Evolutionary conservation across 192 early-diverging fungal species (phyloP).

Genomic region (Fimicolochytrium jonesii): DNA sequence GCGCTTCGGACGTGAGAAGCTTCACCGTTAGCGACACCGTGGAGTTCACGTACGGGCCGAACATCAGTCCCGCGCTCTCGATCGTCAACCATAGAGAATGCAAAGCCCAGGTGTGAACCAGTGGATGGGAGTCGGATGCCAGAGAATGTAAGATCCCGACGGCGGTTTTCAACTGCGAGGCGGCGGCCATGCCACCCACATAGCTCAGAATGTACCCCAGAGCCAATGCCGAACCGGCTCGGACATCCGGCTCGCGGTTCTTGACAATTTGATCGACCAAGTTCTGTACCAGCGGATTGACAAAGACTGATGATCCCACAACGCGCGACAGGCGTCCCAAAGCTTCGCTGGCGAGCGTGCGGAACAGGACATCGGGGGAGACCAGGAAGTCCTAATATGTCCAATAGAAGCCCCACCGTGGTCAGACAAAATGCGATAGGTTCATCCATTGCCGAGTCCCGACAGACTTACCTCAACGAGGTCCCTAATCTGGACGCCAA

Average conservation of each 20-base stretch:
- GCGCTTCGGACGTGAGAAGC: slow-evolving; percentile 81
- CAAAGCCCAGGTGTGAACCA: slow-evolving; percentile 93
- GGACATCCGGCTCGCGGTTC: slow-evolving; percentile 87
- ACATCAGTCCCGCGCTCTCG: slow-evolving; percentile 87
- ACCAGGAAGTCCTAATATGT: slow-evolving; percentile 60
- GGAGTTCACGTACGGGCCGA: slow-evolving; percentile 80
- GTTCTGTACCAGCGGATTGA: slow-evolving; percentile 68
- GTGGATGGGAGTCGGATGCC: slow-evolving; percentile 84
- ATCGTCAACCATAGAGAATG: slow-evolving; percentile 80
- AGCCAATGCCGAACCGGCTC: slow-evolving; percentile 87
- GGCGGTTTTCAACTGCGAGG: slow-evolving; percentile 75
- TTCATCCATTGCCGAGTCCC: too few species aligned
- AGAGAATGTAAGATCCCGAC: slow-evolving; percentile 88
- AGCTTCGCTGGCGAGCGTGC: slow-evolving; percentile 74
- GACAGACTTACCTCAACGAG: slow-evolving; percentile 36
- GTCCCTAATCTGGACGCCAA: slow-evolving; percentile 33
- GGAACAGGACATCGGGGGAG: slow-evolving; percentile 64
- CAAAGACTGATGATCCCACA: slow-evolving; percentile 55
- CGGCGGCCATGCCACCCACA: slow-evolving; percentile 85
- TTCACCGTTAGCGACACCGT: slow-evolving; percentile 86
- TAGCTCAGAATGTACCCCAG: slow-evolving; percentile 85
- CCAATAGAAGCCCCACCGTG: slow-evolving; percentile 8
- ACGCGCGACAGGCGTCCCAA: slow-evolving; percentile 74
- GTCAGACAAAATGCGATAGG: slow-evolving; percentile 21
- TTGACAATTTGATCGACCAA: slow-evolving; percentile 86